These are phyloP conservation scores for Kodamaea fungicola DNA, from an alignment of 1,139 yeast species.

Conservation along the genomic window DNA sequence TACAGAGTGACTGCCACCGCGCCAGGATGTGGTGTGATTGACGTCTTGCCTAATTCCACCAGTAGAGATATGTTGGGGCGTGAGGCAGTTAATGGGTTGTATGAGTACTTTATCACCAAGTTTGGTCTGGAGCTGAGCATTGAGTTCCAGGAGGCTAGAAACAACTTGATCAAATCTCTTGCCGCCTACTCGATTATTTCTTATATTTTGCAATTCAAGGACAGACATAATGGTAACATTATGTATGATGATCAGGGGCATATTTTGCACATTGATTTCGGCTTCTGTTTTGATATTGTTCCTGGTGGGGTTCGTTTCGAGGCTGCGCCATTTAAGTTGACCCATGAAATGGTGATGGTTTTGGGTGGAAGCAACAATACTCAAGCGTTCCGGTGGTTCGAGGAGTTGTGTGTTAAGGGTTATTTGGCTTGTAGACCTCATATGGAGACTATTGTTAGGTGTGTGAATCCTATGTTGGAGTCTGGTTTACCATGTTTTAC, in stretches of 20 bases:
- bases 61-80: slow-evolving; percentile 98
- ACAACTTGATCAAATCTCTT: slow-evolving; percentile 86
- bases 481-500: slow-evolving; percentile 97
- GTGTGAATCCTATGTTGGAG: slow-evolving; percentile 90
- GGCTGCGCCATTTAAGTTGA: slow-evolving; percentile 94
- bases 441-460: slow-evolving; percentile 79
- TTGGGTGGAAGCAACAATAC: slow-evolving; percentile 87
- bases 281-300: slow-evolving; percentile 96
- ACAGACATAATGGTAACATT: slow-evolving; percentile 97
- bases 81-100: slow-evolving; percentile 96
- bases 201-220: slow-evolving; percentile 89
- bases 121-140: slow-evolving; percentile 91
- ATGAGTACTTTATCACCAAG: slow-evolving; percentile 87
- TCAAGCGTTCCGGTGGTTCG: slow-evolving; percentile 91
- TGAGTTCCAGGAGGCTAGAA: slow-evolving; percentile 87
- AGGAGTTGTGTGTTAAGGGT: slow-evolving; percentile 91
- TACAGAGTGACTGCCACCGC: slow-evolving; percentile 97
- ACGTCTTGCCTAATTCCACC: slow-evolving; percentile 90
- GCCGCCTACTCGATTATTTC: slow-evolving; percentile 97
- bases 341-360: slow-evolving; percentile 93
- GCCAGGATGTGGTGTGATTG: slow-evolving; percentile 99
- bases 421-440: slow-evolving; percentile 87
- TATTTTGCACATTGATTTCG: slow-evolving; percentile 93
- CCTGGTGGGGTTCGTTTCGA: slow-evolving; percentile 99
- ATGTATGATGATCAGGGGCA: slow-evolving; percentile 98